Base-by-base conservation (phyloP, 1,284 basidiomycete species). In the Cystobasidiaceae sp. region DNA sequence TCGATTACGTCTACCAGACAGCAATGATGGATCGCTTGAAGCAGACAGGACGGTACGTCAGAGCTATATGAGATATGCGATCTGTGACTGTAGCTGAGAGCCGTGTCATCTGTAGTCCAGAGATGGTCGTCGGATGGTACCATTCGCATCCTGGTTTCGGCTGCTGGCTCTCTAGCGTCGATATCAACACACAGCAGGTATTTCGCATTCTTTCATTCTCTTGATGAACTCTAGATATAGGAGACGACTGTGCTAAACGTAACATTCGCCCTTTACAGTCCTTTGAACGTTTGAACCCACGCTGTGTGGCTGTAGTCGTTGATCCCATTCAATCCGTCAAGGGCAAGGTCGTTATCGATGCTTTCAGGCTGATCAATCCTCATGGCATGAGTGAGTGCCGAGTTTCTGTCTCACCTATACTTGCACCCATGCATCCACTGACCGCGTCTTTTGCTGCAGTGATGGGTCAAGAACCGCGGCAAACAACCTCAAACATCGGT, bases 1-100 rank as follows among this genome's bases (percentile, higher is more conserved):
- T 99, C 2, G 96, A 99, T 78, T 93, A 97, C 71, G 96, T 98
- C 34, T 99, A 98, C 80, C 96, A 99, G 78, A 89, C 87, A 17
- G 97, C 89, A 79, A 98, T 98, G 96, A 82, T 97, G 67, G 96
- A 98, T 71, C 98, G 98, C 93, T 80, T 99, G 73, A 98, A 98
- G 79, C 96, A 98, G 81, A 99, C 96, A 1, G 96, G 96, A 67
- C 81, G 93, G 91, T 91, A 73, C 75, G 86, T 77, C 51, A 57
- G 33, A 25, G 9, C 30, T 17, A 51, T 67, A 39, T 45, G 62
- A 68, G 48, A 37, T 52, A 23, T 41, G n/a, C 41, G 33, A 33
- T 19, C 23, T 52, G 4, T 23, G 11, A 32, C 7, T 13, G 15
- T n/a, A 23, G 2, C 50, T 45, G 34, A 37, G 25, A 43, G 56